Percentiles rank a stretch among this genome's conserved stretches.
phyloP scores from a whole-genome alignment of 2,329 filamentous ascomycete genomes.

The Talaromyces albobiverticillius region DNA sequence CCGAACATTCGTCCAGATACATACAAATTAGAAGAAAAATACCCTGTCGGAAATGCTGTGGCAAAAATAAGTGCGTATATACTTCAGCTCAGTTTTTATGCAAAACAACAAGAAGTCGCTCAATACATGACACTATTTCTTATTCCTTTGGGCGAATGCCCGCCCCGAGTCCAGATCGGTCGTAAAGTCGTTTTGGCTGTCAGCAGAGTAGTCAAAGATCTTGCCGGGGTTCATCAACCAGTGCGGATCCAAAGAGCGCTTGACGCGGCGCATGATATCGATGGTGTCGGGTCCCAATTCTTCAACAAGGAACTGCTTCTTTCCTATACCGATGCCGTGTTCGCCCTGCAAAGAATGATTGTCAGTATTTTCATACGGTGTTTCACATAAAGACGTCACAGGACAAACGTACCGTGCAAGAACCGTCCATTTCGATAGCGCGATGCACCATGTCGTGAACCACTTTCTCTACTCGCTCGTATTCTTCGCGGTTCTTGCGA shows the following conservation, averaged over 20 bases:
- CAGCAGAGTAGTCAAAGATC: slow-evolving; percentile 66
- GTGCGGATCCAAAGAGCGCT: slow-evolving; percentile 74
- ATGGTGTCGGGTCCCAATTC: slow-evolving; percentile 80
- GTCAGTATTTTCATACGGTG: not conserved
- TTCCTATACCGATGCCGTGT: slow-evolving; percentile 80
- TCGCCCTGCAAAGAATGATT: slow-evolving; percentile 55
- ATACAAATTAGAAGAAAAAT: no score
- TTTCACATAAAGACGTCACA: not conserved
- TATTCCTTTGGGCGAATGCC: slow-evolving; percentile 17
- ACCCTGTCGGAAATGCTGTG: no score
- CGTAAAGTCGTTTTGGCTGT: slow-evolving; percentile 7
- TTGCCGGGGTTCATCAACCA: slow-evolving; percentile 94
- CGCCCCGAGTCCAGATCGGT: slow-evolving; percentile 13
- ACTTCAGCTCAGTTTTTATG: not conserved
- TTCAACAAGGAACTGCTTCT: slow-evolving; percentile 74
- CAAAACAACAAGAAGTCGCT: not conserved
- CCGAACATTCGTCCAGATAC: no score
- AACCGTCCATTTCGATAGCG: slow-evolving; percentile 92
- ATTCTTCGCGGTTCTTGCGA: slow-evolving; percentile 64
- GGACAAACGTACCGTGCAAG: slow-evolving; percentile 61
- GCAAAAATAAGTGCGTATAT: not conserved
- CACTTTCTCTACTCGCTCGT: slow-evolving; percentile 71
- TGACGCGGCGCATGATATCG: slow-evolving; percentile 79
- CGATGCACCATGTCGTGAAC: slow-evolving; percentile 87
- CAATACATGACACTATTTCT: slow-evolving; percentile 1